phyloP scores from a whole-genome alignment of 768 basidiomycete species.

The Mycena galopus region DNA sequence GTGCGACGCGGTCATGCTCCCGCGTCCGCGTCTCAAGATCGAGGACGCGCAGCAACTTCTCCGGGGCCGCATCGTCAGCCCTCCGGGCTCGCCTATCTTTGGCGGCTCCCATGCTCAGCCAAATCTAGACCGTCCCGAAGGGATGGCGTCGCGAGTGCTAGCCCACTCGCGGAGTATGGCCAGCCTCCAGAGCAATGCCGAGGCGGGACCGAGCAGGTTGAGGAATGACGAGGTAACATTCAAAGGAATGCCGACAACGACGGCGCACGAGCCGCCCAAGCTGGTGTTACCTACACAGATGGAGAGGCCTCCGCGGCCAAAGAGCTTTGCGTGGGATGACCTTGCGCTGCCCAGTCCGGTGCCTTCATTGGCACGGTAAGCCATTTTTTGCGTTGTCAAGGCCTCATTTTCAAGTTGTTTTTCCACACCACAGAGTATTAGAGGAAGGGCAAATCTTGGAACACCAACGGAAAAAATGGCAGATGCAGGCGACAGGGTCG shows the following conservation, averaged over 20 bases:
- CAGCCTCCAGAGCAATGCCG: conserved; percentile 28
- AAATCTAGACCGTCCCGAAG: conserved; percentile 39
- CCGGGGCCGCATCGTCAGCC: conserved; percentile 57
- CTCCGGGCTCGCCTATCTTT: conserved; percentile 60
- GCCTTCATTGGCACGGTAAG: conserved; percentile 68
- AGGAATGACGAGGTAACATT: not conserved
- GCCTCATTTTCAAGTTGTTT: conserved; percentile 10
- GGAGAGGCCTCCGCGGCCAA: conserved; percentile 57
- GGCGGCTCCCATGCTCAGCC: conserved; percentile 33
- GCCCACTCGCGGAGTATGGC: conserved; percentile 56
- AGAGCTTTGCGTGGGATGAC: conserved; percentile 73
- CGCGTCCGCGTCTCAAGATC: conserved; percentile 77
- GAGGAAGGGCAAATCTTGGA: conserved; percentile 72
- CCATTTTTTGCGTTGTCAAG: conserved; percentile 13
- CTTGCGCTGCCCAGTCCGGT: conserved; percentile 69
- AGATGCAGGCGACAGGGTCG: conserved; percentile 70
- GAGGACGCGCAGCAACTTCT: conserved; percentile 44
- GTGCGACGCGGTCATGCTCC: conserved; percentile 86
- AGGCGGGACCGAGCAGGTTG: conserved; percentile 25
- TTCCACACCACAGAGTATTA: conserved; percentile 68
- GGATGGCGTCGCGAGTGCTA: conserved; percentile 60
- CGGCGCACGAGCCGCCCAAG: conserved; percentile 26
- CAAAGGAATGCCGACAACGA: not conserved
- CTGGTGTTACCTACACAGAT: conserved; percentile 6
- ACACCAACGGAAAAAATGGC: conserved; percentile 77